These are phyloP conservation scores for Moesziomyces sp. DNA, from an alignment of 1,284 basidiomycete genomes.

Conservation along the genomic window DNA sequence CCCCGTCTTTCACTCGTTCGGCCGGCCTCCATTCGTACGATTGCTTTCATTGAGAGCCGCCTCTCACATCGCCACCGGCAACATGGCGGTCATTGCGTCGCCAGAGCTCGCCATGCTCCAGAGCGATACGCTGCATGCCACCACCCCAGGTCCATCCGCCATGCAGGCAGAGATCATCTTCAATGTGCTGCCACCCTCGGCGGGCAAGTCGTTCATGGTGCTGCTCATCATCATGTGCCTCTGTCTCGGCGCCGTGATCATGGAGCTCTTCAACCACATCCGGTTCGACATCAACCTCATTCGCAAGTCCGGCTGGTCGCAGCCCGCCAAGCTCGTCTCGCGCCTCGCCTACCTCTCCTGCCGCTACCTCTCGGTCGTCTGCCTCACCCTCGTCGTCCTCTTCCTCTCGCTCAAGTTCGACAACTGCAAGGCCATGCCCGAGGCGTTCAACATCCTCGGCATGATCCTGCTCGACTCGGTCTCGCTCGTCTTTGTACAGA, in stretches of 20 bases:
- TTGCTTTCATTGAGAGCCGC: too few species aligned
- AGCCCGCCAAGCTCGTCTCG: conserved; percentile 32
- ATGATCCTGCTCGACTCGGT: conserved; percentile 32
- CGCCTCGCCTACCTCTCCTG: conserved; percentile 35
- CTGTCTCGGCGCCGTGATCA: conserved; percentile 26
- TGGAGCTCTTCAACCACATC: conserved; percentile 40
- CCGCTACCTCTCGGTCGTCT: conserved; percentile 18
- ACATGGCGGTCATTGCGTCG: conserved; percentile 2
- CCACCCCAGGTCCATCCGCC: conserved; percentile 4
- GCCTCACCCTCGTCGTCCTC: conserved; percentile 20
- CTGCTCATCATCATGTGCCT: conserved; percentile 35
- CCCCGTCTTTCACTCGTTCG: too few species aligned
- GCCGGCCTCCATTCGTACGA: too few species aligned
- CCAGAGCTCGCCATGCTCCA: background rate
- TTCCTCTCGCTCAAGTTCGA: conserved; percentile 22
- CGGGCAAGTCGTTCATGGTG: conserved; percentile 21
- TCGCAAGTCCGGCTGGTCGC: conserved; percentile 35
- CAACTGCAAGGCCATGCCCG: conserved; percentile 20
- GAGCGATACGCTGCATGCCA: conserved; percentile 8
- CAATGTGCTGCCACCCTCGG: conserved; percentile 25
- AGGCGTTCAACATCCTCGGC: conserved; percentile 28
- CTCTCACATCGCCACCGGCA: background rate
- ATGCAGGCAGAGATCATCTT: conserved; percentile 28
- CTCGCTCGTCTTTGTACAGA: conserved; percentile 31
- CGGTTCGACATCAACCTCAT: conserved; percentile 38